Evolutionary conservation across 2,329 filamentous ascomycete genomes (phyloP).

Genomic region (Botryotinia globosa): DNA sequence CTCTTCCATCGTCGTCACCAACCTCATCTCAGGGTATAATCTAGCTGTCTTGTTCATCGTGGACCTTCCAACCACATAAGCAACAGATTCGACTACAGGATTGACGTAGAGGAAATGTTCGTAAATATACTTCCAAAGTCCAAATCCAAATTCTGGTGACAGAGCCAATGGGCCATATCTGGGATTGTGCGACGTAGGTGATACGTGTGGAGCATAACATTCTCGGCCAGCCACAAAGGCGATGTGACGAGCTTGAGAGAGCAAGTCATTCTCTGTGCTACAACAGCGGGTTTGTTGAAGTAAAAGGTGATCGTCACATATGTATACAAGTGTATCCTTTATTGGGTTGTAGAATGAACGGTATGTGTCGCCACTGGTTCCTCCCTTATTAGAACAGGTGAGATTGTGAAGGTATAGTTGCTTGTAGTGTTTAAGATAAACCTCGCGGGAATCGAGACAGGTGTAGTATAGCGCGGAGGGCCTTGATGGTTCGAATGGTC

Average conservation of each 20-base stretch:
- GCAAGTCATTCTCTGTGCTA: neutral
- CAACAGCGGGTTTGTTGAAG: neutral
- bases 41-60: neutral
- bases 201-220: neutral
- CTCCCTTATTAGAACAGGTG: accelerated
- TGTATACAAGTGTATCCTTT: neutral
- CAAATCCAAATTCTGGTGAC: neutral
- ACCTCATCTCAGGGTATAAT: neutral
- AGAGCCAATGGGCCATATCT: neutral
- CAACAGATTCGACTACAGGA: neutral
- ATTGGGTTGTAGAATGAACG: neutral
- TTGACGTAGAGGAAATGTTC: neutral
- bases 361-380: neutral
- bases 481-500: neutral
- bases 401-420: neutral
- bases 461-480: neutral
- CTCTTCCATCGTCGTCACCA: neutral
- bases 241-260: neutral
- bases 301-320: neutral
- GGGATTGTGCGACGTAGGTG: neutral
- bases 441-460: neutral
- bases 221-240: neutral
- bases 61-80: neutral
- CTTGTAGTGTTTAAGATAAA: neutral
- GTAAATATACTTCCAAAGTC: neutral